These are phyloP conservation scores for Phytophthora gonapodyides DNA, from an alignment of 352 stramenopile genomes.

Conservation along the genomic window DNA sequence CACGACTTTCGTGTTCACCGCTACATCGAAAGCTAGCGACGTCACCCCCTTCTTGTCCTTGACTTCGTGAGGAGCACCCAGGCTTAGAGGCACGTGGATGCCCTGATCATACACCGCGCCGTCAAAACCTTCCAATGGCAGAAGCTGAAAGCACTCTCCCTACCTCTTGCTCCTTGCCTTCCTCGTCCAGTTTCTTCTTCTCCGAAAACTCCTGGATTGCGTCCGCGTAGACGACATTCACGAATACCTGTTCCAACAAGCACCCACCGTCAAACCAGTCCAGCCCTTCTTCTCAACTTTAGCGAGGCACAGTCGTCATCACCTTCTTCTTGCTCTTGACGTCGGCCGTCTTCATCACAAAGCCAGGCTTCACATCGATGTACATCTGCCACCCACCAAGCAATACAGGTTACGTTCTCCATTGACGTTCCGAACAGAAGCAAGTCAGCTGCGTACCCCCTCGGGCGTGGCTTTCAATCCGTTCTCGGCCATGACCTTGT, in stretches of 20 bases:
- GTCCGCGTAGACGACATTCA: conserved; percentile 74
- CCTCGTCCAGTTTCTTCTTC: conserved; percentile 74
- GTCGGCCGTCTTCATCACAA: conserved; percentile 80
- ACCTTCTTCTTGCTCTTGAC: conserved; percentile 71
- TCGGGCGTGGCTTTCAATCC: conserved; percentile 61
- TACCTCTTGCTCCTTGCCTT: conserved; percentile 80
- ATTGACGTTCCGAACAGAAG: not conserved
- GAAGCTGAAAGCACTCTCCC: not conserved
- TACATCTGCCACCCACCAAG: conserved; percentile 45
- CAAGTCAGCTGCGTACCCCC: conserved; percentile 43
- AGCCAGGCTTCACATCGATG: conserved; percentile 76
- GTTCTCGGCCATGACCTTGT: conserved; percentile 70
- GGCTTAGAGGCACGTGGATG: conserved; percentile 75
- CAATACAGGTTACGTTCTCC: not conserved
- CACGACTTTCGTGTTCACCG: conserved; percentile 78
- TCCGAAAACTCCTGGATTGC: conserved; percentile 82
- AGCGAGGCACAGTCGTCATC: conserved; percentile 28
- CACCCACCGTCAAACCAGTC: not conserved
- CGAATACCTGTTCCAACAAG: conserved; percentile 56
- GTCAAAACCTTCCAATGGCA: not conserved
- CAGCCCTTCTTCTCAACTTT: conserved; percentile 30
- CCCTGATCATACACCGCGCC: conserved; percentile 38
- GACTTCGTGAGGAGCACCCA: conserved; percentile 73
- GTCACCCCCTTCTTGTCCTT: conserved; percentile 68
- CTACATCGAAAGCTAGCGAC: conserved; percentile 77